Conservation (phyloP, 192 early-diverging fungal genomes). For the Coemansia sp. region DNA sequence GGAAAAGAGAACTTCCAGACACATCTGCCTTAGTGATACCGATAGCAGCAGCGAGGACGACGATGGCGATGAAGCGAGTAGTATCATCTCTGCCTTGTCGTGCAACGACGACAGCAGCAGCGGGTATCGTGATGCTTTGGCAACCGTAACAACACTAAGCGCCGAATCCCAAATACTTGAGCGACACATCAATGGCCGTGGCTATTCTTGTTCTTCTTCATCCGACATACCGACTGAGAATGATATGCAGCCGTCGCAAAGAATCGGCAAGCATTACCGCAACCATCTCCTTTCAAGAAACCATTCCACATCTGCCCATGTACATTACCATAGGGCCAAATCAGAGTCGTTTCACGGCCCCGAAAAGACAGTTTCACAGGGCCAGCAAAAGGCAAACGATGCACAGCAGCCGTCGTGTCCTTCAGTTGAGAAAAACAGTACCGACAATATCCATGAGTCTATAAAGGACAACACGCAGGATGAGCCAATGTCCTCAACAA, state of each 20-base stretch:
- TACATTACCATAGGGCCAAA: slow-evolving; percentile 2
- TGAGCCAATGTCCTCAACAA: slow-evolving; percentile 48
- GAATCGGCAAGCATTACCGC: not conserved
- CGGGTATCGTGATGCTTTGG: too few relatives aligned
- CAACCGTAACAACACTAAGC: too few relatives aligned
- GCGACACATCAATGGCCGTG: too few relatives aligned
- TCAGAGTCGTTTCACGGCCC: not conserved
- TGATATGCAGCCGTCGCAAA: not conserved
- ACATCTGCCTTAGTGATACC: slow-evolving; percentile 2
- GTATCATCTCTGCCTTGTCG: not conserved
- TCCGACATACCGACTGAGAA: not conserved
- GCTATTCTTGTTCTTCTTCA: too few relatives aligned
- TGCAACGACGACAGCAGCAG: not conserved
- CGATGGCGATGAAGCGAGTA: slow-evolving; percentile 6
- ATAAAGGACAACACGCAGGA: slow-evolving; percentile 39
- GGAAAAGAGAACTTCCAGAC: slow-evolving; percentile 16
- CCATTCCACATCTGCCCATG: slow-evolving; percentile 10
- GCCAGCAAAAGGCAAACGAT: not conserved
- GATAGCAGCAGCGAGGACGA: slow-evolving; percentile 16
- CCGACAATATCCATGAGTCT: slow-evolving; percentile 20
- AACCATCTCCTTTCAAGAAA: slow-evolving; percentile 11
- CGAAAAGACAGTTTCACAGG: not conserved
- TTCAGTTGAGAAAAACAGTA: not conserved
- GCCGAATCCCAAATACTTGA: too few relatives aligned
- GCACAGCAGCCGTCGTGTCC: not conserved